Percentiles rank a stretch among this genome's conserved stretches.
These are phyloP conservation scores for Fusarium brevicatenulatum DNA, from an alignment of 2,329 filamentous ascomycete genomes.

Conservation along the genomic window DNA sequence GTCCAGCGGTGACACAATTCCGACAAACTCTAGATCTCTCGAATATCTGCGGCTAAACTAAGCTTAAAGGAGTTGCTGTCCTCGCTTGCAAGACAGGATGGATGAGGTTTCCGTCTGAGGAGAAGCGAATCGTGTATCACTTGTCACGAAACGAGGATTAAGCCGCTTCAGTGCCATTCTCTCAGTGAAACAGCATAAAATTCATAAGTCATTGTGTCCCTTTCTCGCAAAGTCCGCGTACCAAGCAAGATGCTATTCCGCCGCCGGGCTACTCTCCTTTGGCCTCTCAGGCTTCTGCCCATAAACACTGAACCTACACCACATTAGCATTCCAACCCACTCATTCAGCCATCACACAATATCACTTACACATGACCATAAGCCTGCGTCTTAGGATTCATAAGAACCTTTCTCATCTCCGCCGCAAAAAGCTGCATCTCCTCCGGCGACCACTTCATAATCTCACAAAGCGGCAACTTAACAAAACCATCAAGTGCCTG, in stretches of 20 bases:
- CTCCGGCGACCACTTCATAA: conserved; percentile 31
- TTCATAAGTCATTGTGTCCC: rapidly evolving
- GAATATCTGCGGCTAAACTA: too few species aligned
- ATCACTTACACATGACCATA: conserved; percentile 29
- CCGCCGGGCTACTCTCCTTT: rapidly evolving
- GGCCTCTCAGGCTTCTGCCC: conserved; percentile 18
- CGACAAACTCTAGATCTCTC: rapidly evolving
- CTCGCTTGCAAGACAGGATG: rapidly evolving
- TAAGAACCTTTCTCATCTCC: conserved; percentile 33
- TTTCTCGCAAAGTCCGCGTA: rapidly evolving
- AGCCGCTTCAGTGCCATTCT: rapidly evolving
- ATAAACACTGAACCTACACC: conserved; percentile 27
- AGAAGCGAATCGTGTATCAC: too few species aligned
- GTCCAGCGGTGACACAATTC: rapidly evolving
- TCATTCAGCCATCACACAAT: rapidly evolving
- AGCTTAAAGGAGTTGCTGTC: too few species aligned
- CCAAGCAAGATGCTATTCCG: background rate
- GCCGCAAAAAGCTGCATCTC: conserved; percentile 39
- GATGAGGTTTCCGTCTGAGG: rapidly evolving
- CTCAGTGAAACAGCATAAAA: rapidly evolving
- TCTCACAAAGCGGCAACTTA: conserved; percentile 37
- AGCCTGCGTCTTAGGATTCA: conserved; percentile 29
- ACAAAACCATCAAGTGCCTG: conserved; percentile 39
- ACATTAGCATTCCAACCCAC: background rate
- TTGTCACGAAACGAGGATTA: rapidly evolving